Evolutionary conservation across 805 yeast species (phyloP).

Genomic region (Nakazawaea wyomingensis): DNA sequence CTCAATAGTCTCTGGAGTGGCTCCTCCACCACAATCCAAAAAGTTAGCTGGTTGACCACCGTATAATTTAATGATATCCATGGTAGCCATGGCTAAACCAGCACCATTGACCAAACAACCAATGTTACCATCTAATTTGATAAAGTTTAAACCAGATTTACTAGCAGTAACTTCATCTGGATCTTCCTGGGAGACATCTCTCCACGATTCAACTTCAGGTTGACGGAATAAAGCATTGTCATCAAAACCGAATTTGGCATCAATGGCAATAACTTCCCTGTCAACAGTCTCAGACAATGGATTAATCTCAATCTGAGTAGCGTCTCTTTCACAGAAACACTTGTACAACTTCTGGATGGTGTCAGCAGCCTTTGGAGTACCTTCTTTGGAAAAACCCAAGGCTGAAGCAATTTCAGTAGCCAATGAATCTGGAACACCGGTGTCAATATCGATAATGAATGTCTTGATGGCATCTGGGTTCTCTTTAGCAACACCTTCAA

Average conservation of each 20-base stretch:
- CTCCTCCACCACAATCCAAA: slow-evolving; percentile 99
- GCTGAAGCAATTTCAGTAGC: slow-evolving; percentile 74
- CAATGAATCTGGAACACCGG: slow-evolving; percentile 73
- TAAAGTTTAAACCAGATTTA: slow-evolving; percentile 86
- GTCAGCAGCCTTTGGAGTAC: slow-evolving; percentile 82
- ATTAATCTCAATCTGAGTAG: slow-evolving; percentile 98
- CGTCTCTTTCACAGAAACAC: slow-evolving; percentile 86
- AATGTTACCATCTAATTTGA: slow-evolving; percentile 96
- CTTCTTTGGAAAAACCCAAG: slow-evolving; percentile 75
- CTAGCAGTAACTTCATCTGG: slow-evolving; percentile 94
- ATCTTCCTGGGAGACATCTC: slow-evolving; percentile 97
- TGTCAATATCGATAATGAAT: slow-evolving; percentile 69
- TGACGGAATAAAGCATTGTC: slow-evolving; percentile 96
- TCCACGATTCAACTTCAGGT: slow-evolving; percentile 90
- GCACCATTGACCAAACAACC: slow-evolving; percentile 99
- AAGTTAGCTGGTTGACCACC: slow-evolving; percentile 99
- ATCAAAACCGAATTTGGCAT: slow-evolving; percentile 97
- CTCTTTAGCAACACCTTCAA: slow-evolving; percentile 94
- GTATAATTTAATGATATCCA: slow-evolving; percentile 97
- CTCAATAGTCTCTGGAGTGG: slow-evolving; percentile 97
- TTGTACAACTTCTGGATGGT: slow-evolving; percentile 82
- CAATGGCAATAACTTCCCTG: slow-evolving; percentile 93
- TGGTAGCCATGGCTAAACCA: slow-evolving; percentile 99
- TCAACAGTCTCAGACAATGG: slow-evolving; percentile 93
- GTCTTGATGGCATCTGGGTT: slow-evolving; percentile 91